Base-by-base conservation (phyloP, 805 yeast genomes). In the Ogataea siamensis region DNA sequence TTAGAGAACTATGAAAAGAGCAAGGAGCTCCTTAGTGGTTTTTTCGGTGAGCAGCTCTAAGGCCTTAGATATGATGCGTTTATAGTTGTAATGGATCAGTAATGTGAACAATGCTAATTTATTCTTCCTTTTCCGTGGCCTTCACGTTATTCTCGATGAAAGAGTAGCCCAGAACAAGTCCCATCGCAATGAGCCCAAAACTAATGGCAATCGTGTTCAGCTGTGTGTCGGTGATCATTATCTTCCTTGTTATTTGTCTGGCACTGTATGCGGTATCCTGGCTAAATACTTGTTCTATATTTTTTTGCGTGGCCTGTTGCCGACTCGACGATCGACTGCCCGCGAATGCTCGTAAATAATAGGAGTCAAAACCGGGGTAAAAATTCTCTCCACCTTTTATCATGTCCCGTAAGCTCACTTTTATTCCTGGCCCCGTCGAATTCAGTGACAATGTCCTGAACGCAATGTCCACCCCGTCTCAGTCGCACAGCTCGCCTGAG, bases 221-320 rank as follows among this genome's bases (percentile, higher is more conserved):
- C 62, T 87, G 93, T 39, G 68, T 69, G 70, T 89, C 97, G 11
- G 86, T 70, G 54, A 89, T 88, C 96, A 89, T 89, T n/a, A n/a
- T n/a, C n/a, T n/a, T n/a, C n/a, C n/a, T n/a, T n/a, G n/a, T n/a
- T n/a, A n/a, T n/a, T n/a, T n/a, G n/a, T n/a, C n/a, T n/a, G n/a
- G n/a, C n/a, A n/a, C n/a, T n/a, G n/a, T n/a, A n/a, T n/a, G n/a
- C n/a, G n/a, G n/a, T n/a, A n/a, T n/a, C n/a, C n/a, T n/a, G n/a
- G n/a, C n/a, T n/a, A 11, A n/a, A 17, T 29, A n/a, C n/a, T 18
- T 26, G 24, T 16, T 15, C 18, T 13, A 24, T 29, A 30, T 22
- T 22, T 28, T 28, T 28, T 18, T 18, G 32, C 32, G 31, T 17
- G 14, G 12, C 21, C 6, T 11, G 7, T 28, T 16, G 21, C 17